Evolutionary conservation across 768 basidiomycete genomes (phyloP).

Genomic region (Lactifluus volemus): DNA sequence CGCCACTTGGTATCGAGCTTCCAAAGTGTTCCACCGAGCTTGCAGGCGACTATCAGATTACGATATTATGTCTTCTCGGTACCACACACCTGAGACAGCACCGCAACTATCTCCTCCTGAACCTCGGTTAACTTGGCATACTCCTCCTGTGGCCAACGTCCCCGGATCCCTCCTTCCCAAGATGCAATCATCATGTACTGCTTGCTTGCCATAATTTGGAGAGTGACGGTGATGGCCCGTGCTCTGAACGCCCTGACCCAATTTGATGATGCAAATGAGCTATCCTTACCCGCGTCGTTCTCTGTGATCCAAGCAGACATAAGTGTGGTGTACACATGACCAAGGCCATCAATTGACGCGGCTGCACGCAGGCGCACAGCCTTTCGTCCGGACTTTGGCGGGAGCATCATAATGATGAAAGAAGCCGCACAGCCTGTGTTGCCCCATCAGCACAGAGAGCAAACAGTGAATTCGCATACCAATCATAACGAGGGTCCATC

Average conservation of each 20-base stretch:
- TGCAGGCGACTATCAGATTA: slow-evolving; percentile 12
- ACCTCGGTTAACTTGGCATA: slow-evolving; percentile 36
- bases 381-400: slow-evolving; percentile 41
- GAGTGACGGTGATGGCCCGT: slow-evolving; percentile 26
- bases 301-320: slow-evolving; percentile 34
- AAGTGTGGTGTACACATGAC: slow-evolving; percentile 36
- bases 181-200: slow-evolving; percentile 31
- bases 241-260: slow-evolving; percentile 26
- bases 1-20: slow-evolving; percentile 37
- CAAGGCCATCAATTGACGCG: slow-evolving; percentile 31
- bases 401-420: slow-evolving; percentile 47
- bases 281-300: slow-evolving; percentile 8
- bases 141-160: slow-evolving; percentile 42
- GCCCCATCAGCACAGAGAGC: background rate
- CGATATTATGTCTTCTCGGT: background rate
- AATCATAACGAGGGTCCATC: slow-evolving; percentile 43
- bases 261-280: slow-evolving; percentile 1
- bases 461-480: slow-evolving; percentile 26
- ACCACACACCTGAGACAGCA: slow-evolving; percentile 29
- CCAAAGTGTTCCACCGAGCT: slow-evolving; percentile 34
- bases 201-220: slow-evolving; percentile 28
- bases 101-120: slow-evolving; percentile 35
- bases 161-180: slow-evolving; percentile 42
- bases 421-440: slow-evolving; percentile 38
- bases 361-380: slow-evolving; percentile 39